Percentiles rank a stretch among this genome's conserved stretches.
phyloP scores from a whole-genome alignment of 1,284 basidiomycete species.

The Chondrostereum purpureum region DNA sequence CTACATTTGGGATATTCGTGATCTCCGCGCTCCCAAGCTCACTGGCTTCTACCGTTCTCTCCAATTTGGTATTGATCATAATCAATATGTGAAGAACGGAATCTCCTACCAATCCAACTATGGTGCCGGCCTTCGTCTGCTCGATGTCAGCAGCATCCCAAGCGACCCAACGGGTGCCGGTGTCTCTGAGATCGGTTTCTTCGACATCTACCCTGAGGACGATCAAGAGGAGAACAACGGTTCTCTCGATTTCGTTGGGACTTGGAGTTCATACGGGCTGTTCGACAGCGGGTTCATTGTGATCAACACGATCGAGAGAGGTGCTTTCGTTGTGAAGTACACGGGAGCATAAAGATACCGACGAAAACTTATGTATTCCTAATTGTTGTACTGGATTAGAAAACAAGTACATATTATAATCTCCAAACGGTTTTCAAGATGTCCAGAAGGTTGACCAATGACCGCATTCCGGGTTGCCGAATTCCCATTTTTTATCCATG shows the following conservation, averaged over 20 bases:
- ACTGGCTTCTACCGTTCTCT: constrained; percentile 20
- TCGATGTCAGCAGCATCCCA: constrained; percentile 19
- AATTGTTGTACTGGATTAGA: too few relatives aligned
- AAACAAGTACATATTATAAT: too few relatives aligned
- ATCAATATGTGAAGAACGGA: constrained; percentile 21
- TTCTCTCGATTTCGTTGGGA: constrained; percentile 2
- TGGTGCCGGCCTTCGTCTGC: constrained; percentile 21
- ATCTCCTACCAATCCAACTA: constrained; percentile 23
- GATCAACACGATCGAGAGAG: constrained; percentile 3
- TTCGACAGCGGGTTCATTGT: constrained; percentile 7
- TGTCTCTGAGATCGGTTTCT: constrained; percentile 12
- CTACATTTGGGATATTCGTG: constrained; percentile 25
- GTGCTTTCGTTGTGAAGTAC: constrained; percentile 1
- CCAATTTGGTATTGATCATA: constrained; percentile 21
- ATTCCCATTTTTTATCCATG: too few relatives aligned
- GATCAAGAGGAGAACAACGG: constrained; percentile 5
- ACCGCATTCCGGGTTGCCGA: too few relatives aligned
- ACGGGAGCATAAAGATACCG: not conserved
- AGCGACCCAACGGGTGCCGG: constrained; percentile 13
- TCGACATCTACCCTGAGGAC: constrained; percentile 10
- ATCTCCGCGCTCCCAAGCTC: constrained; percentile 17
- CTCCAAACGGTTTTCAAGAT: too few relatives aligned
- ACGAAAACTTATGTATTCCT: too few relatives aligned
- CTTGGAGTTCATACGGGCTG: constrained; percentile 6
- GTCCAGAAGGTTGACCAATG: too few relatives aligned